These are phyloP conservation scores for Trichopus zeylanicus DNA, from an alignment of 116 monocot species.

Conservation along the genomic window DNA sequence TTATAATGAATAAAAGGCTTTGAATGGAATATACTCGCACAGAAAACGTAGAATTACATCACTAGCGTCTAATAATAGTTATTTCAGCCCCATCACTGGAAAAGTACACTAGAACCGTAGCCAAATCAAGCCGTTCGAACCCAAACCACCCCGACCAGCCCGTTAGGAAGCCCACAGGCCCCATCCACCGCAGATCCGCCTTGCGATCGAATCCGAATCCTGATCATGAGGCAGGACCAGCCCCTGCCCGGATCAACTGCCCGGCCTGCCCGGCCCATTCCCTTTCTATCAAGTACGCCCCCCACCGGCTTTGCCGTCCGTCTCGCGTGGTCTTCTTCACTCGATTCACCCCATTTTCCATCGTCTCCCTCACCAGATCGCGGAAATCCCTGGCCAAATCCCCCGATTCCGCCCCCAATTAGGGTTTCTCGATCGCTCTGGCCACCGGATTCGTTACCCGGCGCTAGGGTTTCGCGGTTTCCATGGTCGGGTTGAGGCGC, in stretches of 20 bases:
- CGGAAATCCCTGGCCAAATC: background rate
- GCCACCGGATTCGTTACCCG: background rate
- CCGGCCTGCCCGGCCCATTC: background rate
- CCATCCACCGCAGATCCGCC: constrained; percentile 14
- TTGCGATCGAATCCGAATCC: background rate
- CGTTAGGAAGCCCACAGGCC: no score
- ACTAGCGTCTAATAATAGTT: no score
- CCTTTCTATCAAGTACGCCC: background rate
- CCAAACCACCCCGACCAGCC: no score
- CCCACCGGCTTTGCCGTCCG: background rate
- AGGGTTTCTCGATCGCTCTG: background rate
- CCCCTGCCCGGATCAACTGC: no score
- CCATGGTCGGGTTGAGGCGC: background rate
- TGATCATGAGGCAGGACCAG: no score
- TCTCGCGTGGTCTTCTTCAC: background rate
- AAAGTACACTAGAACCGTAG: no score
- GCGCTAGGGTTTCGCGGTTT: background rate
- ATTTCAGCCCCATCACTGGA: no score
- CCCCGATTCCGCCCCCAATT: background rate
- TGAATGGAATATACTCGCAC: no score
- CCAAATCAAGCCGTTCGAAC: no score
- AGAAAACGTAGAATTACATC: no score
- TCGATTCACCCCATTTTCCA: background rate
- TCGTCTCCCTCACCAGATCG: background rate
- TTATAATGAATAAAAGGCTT: no score